Evolutionary conservation across 192 early-diverging fungal species (phyloP).

Genomic region (Pilobolus umbonatus): DNA sequence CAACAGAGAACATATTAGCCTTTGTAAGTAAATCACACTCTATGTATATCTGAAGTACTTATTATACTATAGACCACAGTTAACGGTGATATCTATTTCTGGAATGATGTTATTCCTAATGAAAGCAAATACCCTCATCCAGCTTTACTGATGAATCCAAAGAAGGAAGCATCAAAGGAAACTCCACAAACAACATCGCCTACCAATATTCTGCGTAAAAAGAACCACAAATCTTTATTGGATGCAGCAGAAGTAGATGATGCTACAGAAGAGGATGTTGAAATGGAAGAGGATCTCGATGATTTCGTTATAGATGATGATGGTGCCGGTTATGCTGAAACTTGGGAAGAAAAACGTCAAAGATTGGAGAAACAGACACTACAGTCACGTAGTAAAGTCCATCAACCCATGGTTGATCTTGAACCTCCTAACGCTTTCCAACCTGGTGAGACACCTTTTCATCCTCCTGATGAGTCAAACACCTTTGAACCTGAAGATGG

Average conservation of each 20-base stretch:
- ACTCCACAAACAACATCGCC: no score
- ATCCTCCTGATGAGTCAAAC: constrained; percentile 2
- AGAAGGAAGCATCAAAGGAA: no score
- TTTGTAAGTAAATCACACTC: constrained; percentile 39
- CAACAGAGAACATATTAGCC: constrained; percentile 56
- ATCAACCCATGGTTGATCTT: background rate
- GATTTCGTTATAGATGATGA: constrained; percentile 93
- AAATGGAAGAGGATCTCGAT: constrained; percentile 36
- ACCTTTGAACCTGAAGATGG: constrained; percentile 14
- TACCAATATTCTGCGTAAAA: no score
- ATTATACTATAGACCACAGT: constrained; percentile 39
- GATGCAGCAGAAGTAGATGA: constrained; percentile 26
- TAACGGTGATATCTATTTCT: constrained; percentile 49
- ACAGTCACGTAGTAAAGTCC: background rate
- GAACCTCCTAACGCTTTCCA: constrained; percentile 53
- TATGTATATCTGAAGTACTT: background rate
- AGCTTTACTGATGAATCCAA: no score
- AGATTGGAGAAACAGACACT: background rate
- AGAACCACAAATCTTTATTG: background rate
- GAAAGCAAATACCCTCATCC: constrained; percentile 32
- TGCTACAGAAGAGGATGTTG: constrained; percentile 17
- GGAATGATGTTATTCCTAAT: constrained; percentile 50
- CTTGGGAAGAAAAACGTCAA: constrained; percentile 1
- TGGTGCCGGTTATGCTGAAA: constrained; percentile 62
- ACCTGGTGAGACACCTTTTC: constrained; percentile 70